These are phyloP conservation scores for Leptomonas pyrrhocoris DNA, from an alignment of 208 protist genomes.

Conservation along the genomic window DNA sequence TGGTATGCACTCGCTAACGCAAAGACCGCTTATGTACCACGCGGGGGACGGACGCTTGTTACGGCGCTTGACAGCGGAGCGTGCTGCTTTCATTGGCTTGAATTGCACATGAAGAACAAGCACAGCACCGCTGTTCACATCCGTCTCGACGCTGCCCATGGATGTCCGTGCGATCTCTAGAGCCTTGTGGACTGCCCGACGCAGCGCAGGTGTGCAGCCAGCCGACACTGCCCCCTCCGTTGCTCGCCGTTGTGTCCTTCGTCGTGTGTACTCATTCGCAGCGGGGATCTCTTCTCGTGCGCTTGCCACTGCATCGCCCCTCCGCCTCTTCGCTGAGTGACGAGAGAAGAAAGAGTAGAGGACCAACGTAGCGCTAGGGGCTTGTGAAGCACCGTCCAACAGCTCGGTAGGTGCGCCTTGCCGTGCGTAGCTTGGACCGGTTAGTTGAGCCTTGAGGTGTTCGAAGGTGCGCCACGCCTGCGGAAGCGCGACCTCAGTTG, in stretches of 20 bases:
- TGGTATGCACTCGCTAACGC: slow-evolving; percentile 1
- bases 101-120: neutral
- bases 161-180: neutral
- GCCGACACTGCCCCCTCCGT: neutral
- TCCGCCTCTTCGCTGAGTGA: neutral
- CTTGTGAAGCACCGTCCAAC: neutral
- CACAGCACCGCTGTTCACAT: neutral
- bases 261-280: neutral
- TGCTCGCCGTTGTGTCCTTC: neutral
- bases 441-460: slow-evolving; percentile 16
- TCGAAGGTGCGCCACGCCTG: slow-evolving; percentile 19
- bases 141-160: slow-evolving; percentile 7
- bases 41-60: neutral
- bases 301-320: neutral
- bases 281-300: neutral
- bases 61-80: neutral
- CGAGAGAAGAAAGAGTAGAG: slow-evolving; percentile 1
- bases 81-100: neutral
- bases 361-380: neutral
- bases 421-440: neutral
- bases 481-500: neutral
- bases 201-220: slow-evolving; percentile 4
- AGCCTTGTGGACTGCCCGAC: neutral
- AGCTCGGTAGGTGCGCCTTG: neutral
- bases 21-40: slow-evolving; percentile 12